phyloP scores from a whole-genome alignment of 768 basidiomycete genomes.

The Suillus sp. region DNA sequence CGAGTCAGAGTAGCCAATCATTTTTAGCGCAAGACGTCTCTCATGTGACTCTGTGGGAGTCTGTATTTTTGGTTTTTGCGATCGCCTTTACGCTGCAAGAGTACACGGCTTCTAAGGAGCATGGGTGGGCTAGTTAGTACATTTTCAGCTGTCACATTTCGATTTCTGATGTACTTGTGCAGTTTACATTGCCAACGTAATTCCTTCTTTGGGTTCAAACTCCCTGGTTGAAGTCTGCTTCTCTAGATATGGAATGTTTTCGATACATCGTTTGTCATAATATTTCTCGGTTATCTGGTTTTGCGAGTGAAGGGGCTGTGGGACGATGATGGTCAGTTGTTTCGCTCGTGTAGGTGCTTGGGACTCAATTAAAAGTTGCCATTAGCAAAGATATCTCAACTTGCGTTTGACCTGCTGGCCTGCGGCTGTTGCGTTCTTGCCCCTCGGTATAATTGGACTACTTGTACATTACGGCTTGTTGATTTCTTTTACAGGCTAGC shows the following conservation, averaged over 20 bases:
- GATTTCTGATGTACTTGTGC: constrained; percentile 9
- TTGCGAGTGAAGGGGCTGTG: constrained; percentile 67
- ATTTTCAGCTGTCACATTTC: constrained; percentile 9
- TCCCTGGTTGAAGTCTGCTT: constrained; percentile 6
- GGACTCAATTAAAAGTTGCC: constrained; percentile 14
- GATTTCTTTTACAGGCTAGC: constrained; percentile 51
- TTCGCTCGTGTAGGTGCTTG: constrained; percentile 1
- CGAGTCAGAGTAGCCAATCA: constrained; percentile 11
- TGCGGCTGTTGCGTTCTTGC: constrained; percentile 86
- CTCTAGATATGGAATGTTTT: constrained; percentile 88
- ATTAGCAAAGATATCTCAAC: constrained; percentile 46
- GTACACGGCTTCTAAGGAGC: constrained; percentile 84
- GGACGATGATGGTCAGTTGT: constrained; percentile 48
- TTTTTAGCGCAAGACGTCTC: constrained; percentile 57
- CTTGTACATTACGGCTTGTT: constrained; percentile 2
- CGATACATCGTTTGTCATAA: constrained; percentile 70
- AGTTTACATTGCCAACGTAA: constrained; percentile 86
- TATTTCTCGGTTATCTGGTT: constrained; percentile 68
- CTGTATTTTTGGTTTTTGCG: constrained; percentile 73
- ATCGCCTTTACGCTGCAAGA: constrained; percentile 82
- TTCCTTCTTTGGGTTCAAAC: constrained; percentile 10
- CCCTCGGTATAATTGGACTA: constrained; percentile 53
- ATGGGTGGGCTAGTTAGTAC: constrained; percentile 84
- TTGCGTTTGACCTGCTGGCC: constrained; percentile 82
- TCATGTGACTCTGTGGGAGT: constrained; percentile 61